Evolutionary conservation across 169 alveolate genomes (phyloP), one percentile per base, ranked within the genome.

Genomic region (Sarcocystis neurona): DNA sequence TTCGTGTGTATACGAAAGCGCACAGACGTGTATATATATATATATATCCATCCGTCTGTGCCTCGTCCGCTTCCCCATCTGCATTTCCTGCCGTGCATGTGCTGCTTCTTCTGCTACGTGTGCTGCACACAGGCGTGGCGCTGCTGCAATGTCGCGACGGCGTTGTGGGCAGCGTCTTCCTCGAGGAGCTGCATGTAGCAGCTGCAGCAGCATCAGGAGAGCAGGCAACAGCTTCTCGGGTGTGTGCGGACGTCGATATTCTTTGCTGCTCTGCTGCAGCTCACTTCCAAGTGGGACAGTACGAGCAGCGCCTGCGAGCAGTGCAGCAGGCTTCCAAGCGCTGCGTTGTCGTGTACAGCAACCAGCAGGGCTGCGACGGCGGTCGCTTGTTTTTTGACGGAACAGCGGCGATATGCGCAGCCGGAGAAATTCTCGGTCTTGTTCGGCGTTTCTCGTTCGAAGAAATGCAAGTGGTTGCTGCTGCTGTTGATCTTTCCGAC

Each of bases 121-220:
- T 23, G 32, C 60, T 78, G 10, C 44, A 23, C 23, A 3, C 72
- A 87, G 91, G 91, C 23, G 20, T 66, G 43, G 92, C 84, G 0
- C n/a, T 79, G 2, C 34, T 89, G 78, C 84, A 89, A 46, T 89
- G 92, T 34, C 63, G 23, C 27, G 80, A 48, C 56, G 47, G 68
- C 47, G 63, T 82, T 43, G 89, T 97, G 41, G 98, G 96, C 23
- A 32, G 89, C 75, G 98, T 96, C 92, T 92, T 94, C 47, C 96
- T 98, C 87, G 97, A 97, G 89, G 98, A 97, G 89, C 89, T 97
- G 58, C 96, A 97, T n/a, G 97, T 90, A 95, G 23, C 97, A 98
- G 32, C 47, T 85, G 39, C 92, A 94, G 60, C 94, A 97, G 18
- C 95, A 93, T 63, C 90, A n/a, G n/a, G n/a, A n/a, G n/a, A n/a